phyloP scores from a whole-genome alignment of 108 stramenopile genomes.

The Pseudonitzschia delicatissima region DNA sequence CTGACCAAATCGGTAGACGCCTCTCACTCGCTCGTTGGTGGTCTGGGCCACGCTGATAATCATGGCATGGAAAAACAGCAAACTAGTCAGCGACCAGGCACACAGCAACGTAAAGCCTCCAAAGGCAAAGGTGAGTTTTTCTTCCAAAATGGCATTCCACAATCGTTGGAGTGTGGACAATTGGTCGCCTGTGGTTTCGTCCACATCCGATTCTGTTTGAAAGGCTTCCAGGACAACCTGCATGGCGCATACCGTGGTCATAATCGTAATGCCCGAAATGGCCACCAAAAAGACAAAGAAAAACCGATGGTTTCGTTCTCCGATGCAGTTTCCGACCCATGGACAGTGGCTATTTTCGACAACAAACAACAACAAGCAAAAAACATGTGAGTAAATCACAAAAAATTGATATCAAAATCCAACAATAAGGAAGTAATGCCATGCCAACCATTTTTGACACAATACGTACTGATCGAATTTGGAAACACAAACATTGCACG shows the following conservation, averaged over 20 bases:
- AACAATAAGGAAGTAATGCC: neutral
- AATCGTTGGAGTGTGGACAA: conserved; percentile 21
- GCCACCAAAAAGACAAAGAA: conserved; percentile 81
- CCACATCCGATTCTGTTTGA: conserved; percentile 8
- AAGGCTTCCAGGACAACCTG: conserved; percentile 49
- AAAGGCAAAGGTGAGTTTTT: conserved; percentile 59
- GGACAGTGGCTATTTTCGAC: conserved; percentile 71
- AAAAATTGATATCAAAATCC: neutral
- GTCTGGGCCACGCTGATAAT: conserved; percentile 79
- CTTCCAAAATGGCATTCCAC: conserved; percentile 39
- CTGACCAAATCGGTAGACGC: conserved; percentile 65
- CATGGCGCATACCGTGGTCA: conserved; percentile 46
- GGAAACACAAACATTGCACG: conserved; percentile 90
- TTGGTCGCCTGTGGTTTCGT: neutral
- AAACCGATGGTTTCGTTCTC: conserved; percentile 83
- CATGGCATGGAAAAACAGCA: conserved; percentile 73
- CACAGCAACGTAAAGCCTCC: conserved; percentile 65
- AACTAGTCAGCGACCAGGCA: conserved; percentile 70
- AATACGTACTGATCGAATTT: conserved; percentile 87
- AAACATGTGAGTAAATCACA: neutral
- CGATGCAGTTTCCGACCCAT: conserved; percentile 96
- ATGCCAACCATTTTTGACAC: neutral
- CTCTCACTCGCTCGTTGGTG: conserved; percentile 81
- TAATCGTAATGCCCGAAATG: conserved; percentile 48
- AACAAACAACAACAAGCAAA: neutral